phyloP scores from a whole-genome alignment of 2,329 filamentous ascomycete species.

The Xylariaceae sp. region DNA sequence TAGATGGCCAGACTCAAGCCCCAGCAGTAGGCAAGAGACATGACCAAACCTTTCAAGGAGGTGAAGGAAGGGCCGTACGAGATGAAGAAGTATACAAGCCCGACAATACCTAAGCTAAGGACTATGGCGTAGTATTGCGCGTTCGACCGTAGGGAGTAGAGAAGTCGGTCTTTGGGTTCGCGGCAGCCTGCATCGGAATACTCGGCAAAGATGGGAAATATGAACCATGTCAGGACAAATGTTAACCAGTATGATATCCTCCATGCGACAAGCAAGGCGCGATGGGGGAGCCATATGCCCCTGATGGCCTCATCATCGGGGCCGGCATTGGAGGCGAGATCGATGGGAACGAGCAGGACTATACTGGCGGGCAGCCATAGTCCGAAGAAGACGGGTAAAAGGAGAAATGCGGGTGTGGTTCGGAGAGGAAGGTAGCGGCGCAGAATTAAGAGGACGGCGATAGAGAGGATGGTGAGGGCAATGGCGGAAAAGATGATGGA shows the following conservation, averaged over 20 bases:
- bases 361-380: conserved; percentile 88
- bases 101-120: conserved; percentile 64
- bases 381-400: conserved; percentile 93
- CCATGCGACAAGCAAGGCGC: conserved; percentile 82
- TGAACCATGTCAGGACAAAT: conserved; percentile 90
- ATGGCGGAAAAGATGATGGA: conserved; percentile 75
- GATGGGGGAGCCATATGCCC: conserved; percentile 82
- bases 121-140: conserved; percentile 83
- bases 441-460: conserved; percentile 76
- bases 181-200: conserved; percentile 93
- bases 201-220: conserved; percentile 88
- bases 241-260: conserved; percentile 96
- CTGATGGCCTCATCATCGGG: conserved; percentile 66
- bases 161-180: conserved; percentile 72
- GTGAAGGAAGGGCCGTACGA: conserved; percentile 68
- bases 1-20: conserved; percentile 89
- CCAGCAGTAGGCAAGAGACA: conserved; percentile 95
- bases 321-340: conserved; percentile 80
- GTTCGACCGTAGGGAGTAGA: conserved; percentile 84
- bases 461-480: conserved; percentile 68
- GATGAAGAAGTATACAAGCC: conserved; percentile 78
- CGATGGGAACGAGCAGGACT: conserved; percentile 88
- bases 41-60: conserved; percentile 77
- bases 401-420: conserved; percentile 82
- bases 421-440: conserved; percentile 89